Conservation (phyloP, 2,329 filamentous ascomycete genomes). For the Septoria petroselini region DNA sequence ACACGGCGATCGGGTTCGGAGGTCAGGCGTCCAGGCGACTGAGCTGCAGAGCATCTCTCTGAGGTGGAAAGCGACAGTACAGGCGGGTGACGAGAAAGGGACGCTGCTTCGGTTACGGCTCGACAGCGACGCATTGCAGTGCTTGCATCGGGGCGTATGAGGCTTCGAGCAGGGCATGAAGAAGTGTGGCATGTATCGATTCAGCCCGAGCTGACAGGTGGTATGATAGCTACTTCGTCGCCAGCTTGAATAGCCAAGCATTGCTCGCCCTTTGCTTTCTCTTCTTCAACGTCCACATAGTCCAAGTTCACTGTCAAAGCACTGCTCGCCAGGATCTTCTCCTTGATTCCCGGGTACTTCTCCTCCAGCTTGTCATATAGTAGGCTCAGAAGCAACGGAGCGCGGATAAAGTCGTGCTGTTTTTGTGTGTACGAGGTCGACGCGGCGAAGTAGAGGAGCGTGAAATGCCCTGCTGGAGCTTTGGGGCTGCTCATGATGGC, state of each 20-base stretch:
- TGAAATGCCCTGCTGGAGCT: conserved; percentile 65
- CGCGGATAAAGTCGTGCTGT: conserved; percentile 62
- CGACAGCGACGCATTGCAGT: too few species aligned
- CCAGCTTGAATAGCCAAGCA: conserved; percentile 61
- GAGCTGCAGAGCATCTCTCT: too few species aligned
- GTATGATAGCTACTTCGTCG: conserved; percentile 84
- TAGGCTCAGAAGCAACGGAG: conserved; percentile 60
- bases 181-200: too few species aligned
- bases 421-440: conserved; percentile 69
- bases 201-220: conserved; percentile 81
- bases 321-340: conserved; percentile 67
- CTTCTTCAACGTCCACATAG: conserved; percentile 68
- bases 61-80: too few species aligned
- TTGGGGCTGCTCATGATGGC: conserved; percentile 43
- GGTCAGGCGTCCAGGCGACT: too few species aligned
- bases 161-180: too few species aligned
- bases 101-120: too few species aligned
- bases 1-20: too few species aligned
- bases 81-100: too few species aligned
- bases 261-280: conserved; percentile 42
- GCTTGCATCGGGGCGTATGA: too few species aligned
- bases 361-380: conserved; percentile 68
- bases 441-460: conserved; percentile 76
- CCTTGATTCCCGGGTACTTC: conserved; percentile 65
- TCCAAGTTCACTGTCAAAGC: conserved; percentile 76